These are phyloP conservation scores for Diaporthe vexans DNA, from an alignment of 2,329 filamentous ascomycete genomes.

Conservation along the genomic window DNA sequence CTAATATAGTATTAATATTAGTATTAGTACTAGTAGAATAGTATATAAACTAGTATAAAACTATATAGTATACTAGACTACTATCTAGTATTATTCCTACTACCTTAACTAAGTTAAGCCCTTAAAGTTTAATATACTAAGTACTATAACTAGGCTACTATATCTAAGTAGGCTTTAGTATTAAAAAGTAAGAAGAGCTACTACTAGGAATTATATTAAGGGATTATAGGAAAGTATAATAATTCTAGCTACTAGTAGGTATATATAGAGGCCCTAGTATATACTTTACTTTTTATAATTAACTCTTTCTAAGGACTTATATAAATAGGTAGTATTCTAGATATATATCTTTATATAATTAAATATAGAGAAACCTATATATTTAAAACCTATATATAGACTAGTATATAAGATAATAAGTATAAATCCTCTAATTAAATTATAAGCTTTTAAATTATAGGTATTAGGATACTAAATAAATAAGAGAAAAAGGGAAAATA, in stretches of 20 bases:
- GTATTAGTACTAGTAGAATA: too few species aligned
- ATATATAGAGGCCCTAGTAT: neutral
- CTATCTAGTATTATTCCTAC: neutral
- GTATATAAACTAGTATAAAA: neutral
- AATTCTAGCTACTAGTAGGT: neutral
- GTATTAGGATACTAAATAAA: neutral
- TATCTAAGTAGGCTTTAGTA: neutral
- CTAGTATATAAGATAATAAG: neutral
- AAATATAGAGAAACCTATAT: neutral
- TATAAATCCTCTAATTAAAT: too few species aligned
- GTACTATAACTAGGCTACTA: neutral
- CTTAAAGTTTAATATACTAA: neutral
- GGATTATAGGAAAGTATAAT: neutral
- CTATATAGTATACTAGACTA: neutral
- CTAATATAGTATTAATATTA: neutral
- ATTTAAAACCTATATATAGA: neutral
- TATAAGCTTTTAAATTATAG: too few species aligned
- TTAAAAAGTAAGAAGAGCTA: neutral
- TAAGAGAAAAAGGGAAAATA: neutral
- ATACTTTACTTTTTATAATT: neutral
- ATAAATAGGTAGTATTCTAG: neutral
- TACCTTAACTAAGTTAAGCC: neutral
- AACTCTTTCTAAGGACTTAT: neutral
- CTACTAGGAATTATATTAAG: neutral
- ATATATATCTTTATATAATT: neutral